phyloP scores from a whole-genome alignment of 2,329 filamentous ascomycete genomes.

The Daldinia sp. region DNA sequence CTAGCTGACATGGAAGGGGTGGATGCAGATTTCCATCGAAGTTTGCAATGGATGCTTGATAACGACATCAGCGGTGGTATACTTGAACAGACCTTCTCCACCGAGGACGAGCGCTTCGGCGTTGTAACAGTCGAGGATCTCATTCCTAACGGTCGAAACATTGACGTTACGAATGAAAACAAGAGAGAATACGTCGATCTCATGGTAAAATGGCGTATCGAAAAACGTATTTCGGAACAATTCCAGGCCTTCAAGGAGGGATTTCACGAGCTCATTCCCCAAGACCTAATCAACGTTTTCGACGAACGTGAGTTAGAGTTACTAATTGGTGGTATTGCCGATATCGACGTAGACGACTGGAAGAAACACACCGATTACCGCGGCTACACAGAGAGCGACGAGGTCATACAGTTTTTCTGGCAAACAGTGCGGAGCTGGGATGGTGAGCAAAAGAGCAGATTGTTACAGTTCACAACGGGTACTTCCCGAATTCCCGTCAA shows the following conservation, averaged over 20 bases:
- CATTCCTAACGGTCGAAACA: slow-evolving; percentile 87
- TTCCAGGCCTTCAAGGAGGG: slow-evolving; percentile 98
- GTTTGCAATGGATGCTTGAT: slow-evolving; percentile 96
- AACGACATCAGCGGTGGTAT: slow-evolving; percentile 94
- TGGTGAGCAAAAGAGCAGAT: slow-evolving; percentile 94
- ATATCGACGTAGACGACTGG: slow-evolving; percentile 99
- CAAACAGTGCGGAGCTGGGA: slow-evolving; percentile 97
- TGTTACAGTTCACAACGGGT: slow-evolving; percentile 96
- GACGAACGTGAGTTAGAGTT: slow-evolving; percentile 97
- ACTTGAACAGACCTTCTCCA: slow-evolving; percentile 93
- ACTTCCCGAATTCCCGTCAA: slow-evolving; percentile 98
- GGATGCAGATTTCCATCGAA: slow-evolving; percentile 96
- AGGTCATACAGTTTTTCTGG: slow-evolving; percentile 99
- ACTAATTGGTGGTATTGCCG: slow-evolving; percentile 97
- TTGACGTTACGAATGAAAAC: slow-evolving; percentile 97
- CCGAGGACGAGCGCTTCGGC: slow-evolving; percentile 96
- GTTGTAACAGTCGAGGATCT: slow-evolving; percentile 94
- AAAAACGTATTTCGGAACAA: slow-evolving; percentile 97
- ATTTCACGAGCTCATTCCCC: slow-evolving; percentile 96
- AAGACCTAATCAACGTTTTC: slow-evolving; percentile 97
- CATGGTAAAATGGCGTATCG: slow-evolving; percentile 99
- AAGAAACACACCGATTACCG: slow-evolving; percentile 99
- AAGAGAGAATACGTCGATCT: slow-evolving; percentile 99
- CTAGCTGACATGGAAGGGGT: slow-evolving; percentile 99
- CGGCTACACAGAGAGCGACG: slow-evolving; percentile 96